A percentile compares a stretch with the other conserved stretches of the same genome.
Conservation (phyloP, 2,329 filamentous ascomycete species). For the Orbilia javanica region DNA sequence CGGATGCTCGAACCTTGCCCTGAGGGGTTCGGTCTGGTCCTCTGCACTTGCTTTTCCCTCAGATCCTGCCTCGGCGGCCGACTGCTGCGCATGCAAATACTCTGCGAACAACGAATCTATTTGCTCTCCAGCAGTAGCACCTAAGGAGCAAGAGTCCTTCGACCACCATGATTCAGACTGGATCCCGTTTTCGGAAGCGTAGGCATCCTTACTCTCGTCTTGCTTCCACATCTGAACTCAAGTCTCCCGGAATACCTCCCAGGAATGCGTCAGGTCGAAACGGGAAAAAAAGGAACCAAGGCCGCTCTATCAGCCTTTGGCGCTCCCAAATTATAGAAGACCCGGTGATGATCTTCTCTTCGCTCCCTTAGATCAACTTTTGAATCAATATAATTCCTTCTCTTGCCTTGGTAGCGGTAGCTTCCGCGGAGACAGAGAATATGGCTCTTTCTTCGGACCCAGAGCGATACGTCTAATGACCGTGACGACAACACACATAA, state of each 20-base stretch:
- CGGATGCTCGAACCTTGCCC: slow-evolving; percentile 56
- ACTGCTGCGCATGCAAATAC: slow-evolving; percentile 41
- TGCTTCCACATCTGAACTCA: slow-evolving; percentile 58
- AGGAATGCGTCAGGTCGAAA: slow-evolving; percentile 59
- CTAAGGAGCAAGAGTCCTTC: slow-evolving; percentile 22
- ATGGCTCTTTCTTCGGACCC: slow-evolving; percentile 1
- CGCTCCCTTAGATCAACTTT: slow-evolving; percentile 9
- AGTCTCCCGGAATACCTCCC: slow-evolving; percentile 45
- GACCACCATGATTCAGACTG: slow-evolving; percentile 58
- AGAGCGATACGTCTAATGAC: slow-evolving; percentile 32
- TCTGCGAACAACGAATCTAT: slow-evolving; percentile 47
- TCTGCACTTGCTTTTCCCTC: slow-evolving; percentile 57
- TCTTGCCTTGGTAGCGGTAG: slow-evolving; percentile 28
- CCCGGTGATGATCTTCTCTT: slow-evolving; percentile 18
- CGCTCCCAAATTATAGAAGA: slow-evolving; percentile 34
- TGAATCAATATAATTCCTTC: slow-evolving; percentile 20
- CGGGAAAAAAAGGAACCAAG: slow-evolving; percentile 48
- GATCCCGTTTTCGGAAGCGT: slow-evolving; percentile 57
- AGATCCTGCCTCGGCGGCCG: slow-evolving; percentile 33
- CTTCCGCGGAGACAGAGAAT: slow-evolving; percentile 39
- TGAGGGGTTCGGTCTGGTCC: slow-evolving; percentile 44
- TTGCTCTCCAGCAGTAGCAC: slow-evolving; percentile 37
- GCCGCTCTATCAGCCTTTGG: slow-evolving; percentile 39
- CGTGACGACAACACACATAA: slow-evolving; percentile 33
- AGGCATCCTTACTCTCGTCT: slow-evolving; percentile 58